Percentiles rank a stretch among this genome's conserved stretches.
These are phyloP conservation scores for Cercospora citrullina DNA, from an alignment of 2,329 filamentous ascomycete species.

Conservation along the genomic window DNA sequence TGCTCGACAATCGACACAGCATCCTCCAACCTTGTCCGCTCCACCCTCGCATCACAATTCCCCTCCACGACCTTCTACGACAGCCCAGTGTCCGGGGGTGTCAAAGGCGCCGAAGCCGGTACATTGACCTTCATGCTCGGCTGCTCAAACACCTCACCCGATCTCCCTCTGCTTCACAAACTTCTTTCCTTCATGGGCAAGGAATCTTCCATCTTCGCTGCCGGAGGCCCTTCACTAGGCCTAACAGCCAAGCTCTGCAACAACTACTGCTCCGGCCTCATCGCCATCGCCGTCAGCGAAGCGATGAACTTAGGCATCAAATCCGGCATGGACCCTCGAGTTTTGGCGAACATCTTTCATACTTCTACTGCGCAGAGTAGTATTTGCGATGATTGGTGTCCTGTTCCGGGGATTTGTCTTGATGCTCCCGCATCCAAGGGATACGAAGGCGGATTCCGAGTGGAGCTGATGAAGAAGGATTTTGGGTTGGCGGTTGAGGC, in stretches of 20 bases:
- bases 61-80: constrained; percentile 52
- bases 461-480: constrained; percentile 62
- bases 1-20: constrained; percentile 59
- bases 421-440: constrained; percentile 52
- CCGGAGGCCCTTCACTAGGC: constrained; percentile 57
- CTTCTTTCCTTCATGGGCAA: constrained; percentile 55
- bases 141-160: constrained; percentile 47
- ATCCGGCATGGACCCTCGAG: constrained; percentile 56
- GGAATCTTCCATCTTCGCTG: constrained; percentile 52
- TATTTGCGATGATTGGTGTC: constrained; percentile 54
- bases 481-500: constrained; percentile 57
- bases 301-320: constrained; percentile 62
- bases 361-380: constrained; percentile 55
- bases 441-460: constrained; percentile 58
- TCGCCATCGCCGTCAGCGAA: constrained; percentile 59
- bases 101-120: constrained; percentile 53
- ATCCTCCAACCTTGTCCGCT: constrained; percentile 51
- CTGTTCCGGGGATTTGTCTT: constrained; percentile 52
- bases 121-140: constrained; percentile 60
- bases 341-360: constrained; percentile 54
- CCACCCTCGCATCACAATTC: constrained; percentile 42
- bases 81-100: constrained; percentile 55
- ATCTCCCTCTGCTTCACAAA: constrained; percentile 46
- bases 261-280: constrained; percentile 61
- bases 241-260: constrained; percentile 62